These are phyloP conservation scores for Trichophaea hybrida DNA, from an alignment of 2,329 filamentous ascomycete species.

Conservation along the genomic window DNA sequence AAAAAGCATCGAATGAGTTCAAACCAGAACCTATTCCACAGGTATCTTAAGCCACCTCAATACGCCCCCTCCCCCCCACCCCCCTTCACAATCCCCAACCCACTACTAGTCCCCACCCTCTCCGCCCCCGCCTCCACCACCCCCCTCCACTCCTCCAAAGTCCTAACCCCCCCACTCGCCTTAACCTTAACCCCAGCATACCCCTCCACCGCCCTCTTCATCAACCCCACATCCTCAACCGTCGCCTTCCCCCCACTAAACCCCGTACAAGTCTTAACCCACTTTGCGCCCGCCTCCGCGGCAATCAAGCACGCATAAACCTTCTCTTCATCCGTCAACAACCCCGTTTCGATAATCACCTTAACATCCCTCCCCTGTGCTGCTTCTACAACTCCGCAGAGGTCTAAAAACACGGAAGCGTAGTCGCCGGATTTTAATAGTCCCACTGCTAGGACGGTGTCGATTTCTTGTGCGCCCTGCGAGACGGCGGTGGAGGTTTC, in stretches of 20 bases:
- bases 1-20: too few relatives aligned
- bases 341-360: slow-evolving; percentile 27
- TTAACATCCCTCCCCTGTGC: slow-evolving; percentile 22
- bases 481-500: slow-evolving; percentile 24
- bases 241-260: slow-evolving; percentile 27
- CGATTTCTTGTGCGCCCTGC: slow-evolving; percentile 26
- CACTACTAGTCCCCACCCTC: slow-evolving; percentile 24
- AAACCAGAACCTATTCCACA: too few relatives aligned
- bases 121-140: slow-evolving; percentile 26
- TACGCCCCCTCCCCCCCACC: not conserved
- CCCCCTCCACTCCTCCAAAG: slow-evolving; percentile 20
- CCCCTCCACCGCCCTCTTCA: slow-evolving; percentile 22
- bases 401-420: slow-evolving; percentile 22
- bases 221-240: slow-evolving; percentile 25
- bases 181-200: slow-evolving; percentile 23
- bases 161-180: slow-evolving; percentile 26
- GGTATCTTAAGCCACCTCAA: too few relatives aligned
- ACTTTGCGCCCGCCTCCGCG: slow-evolving; percentile 25
- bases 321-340: slow-evolving; percentile 25
- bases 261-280: slow-evolving; percentile 28
- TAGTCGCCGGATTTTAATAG: slow-evolving; percentile 24
- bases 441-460: slow-evolving; percentile 27
- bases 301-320: slow-evolving; percentile 25
- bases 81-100: not conserved
- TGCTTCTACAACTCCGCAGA: slow-evolving; percentile 21